Base-by-base conservation (phyloP, 1,139 yeast genomes). In the Scheffersomyces insectosa region DNA sequence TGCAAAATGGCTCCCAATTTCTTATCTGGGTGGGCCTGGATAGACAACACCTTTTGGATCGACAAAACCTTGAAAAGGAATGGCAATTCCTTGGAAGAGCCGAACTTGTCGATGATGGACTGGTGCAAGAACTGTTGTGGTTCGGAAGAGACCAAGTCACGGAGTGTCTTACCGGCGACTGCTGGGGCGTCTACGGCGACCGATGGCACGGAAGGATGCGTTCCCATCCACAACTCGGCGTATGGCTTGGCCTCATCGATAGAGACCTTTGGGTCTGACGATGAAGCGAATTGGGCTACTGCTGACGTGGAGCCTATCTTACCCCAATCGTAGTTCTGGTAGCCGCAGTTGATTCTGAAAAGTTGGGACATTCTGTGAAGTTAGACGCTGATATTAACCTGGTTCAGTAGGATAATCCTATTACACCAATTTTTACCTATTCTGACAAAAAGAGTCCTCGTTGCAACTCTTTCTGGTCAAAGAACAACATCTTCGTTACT, bases 11-110 rank as follows among this genome's bases (percentile, higher is more conserved):
- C 82, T 33, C 88, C 99, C 45, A 93, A 75, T 27, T 74, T 67
- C 70, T 93, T 93, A 69, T 93, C 98, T 27, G 99, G 99, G 61
- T 93, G 99, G 14, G 99, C 98, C 70, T 93, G 99, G 63, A 93
- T 91, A 13, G 95, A 84, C 58, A 93, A 79, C 14, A 95, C 99
- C 67, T 93, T 93, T 56, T 83, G 83, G 59, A 95, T 93, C 5
- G 96, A 87, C 59, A 93, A 77, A 16, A 93, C 97, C 71, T 93
- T 93, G 76, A 93, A 93, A 56, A 93, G 72, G 63, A 88, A 95
- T 30, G 99, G 99, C 55, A 93, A 72, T 58, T 87, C 95, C 48
- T 82, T 79, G 41, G 64, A 68, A 28, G 83, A 73, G 39, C 88
- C 88, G 60, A 88, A 93, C 65, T 85, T 83, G 34, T 65, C 61